Evolutionary conservation across 495 filamentous ascomycete species (phyloP).

Genomic region (Aspergillus steynii): DNA sequence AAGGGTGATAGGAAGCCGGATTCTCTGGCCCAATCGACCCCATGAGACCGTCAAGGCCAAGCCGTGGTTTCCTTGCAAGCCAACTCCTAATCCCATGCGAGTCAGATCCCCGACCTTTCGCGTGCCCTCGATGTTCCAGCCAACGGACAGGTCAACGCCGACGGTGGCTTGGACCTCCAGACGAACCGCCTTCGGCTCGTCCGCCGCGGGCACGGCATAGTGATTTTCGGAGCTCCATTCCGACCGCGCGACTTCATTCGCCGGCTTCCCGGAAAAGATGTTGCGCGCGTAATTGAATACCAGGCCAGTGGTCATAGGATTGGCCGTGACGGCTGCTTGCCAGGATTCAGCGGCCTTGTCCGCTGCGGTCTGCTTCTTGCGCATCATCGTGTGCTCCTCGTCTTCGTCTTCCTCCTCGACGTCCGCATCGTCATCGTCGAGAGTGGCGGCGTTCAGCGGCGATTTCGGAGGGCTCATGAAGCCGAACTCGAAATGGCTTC

Average conservation of each 20-base stretch:
- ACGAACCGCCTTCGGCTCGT: slow-evolving; percentile 37
- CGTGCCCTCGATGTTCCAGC: slow-evolving; percentile 41
- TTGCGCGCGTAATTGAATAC: slow-evolving; percentile 41
- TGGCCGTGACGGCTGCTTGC: slow-evolving; percentile 29
- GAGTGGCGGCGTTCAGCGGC: slow-evolving; percentile 8
- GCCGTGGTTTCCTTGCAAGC: slow-evolving; percentile 32
- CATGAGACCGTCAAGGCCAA: slow-evolving; percentile 42
- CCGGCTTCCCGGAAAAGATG: slow-evolving; percentile 40
- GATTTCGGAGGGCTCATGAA: slow-evolving; percentile 28
- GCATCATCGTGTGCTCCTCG: slow-evolving; percentile 14
- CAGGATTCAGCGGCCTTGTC: slow-evolving; percentile 35
- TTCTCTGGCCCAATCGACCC: slow-evolving; percentile 42
- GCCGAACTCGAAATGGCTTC: slow-evolving; percentile 37
- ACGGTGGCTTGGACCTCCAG: slow-evolving; percentile 31
- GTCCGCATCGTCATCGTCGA: slow-evolving; percentile 29
- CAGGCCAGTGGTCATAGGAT: slow-evolving; percentile 30
- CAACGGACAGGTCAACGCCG: slow-evolving; percentile 24
- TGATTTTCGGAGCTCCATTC: slow-evolving; percentile 49
- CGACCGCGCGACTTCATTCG: slow-evolving; percentile 32
- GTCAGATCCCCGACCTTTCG: slow-evolving; percentile 40
- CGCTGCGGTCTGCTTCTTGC: slow-evolving; percentile 22
- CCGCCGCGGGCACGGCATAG: slow-evolving; percentile 31
- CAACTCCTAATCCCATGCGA: slow-evolving; percentile 42
- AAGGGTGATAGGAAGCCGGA: slow-evolving; percentile 42
- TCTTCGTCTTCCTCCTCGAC: slow-evolving; percentile 30